phyloP scores from a whole-genome alignment of 352 stramenopile species.

The Globisporangium canariense region DNA sequence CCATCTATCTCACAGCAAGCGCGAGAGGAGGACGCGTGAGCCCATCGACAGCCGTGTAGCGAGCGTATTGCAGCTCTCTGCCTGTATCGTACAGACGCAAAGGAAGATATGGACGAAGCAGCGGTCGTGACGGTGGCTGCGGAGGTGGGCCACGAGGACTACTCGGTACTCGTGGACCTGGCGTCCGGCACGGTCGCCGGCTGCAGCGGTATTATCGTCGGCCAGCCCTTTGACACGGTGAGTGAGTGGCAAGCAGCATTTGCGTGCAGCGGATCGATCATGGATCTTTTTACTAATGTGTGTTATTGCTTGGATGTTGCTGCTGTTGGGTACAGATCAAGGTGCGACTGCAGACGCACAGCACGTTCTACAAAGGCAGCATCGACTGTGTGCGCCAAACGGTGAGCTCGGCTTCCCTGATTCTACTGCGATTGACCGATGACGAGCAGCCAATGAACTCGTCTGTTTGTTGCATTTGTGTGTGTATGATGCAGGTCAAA shows the following conservation, averaged over 20 bases:
- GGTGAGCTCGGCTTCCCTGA: slow-evolving; percentile 14
- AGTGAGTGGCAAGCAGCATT: background rate
- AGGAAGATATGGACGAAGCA: slow-evolving; percentile 8
- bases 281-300: background rate
- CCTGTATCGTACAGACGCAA: background rate
- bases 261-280: background rate
- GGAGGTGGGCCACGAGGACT: slow-evolving; percentile 27
- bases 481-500: slow-evolving; percentile 25
- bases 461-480: background rate
- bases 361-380: slow-evolving; percentile 47
- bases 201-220: slow-evolving; percentile 52
- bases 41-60: background rate
- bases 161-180: slow-evolving; percentile 51
- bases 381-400: slow-evolving; percentile 46
- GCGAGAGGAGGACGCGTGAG: background rate
- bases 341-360: slow-evolving; percentile 59
- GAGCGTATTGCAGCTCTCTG: background rate
- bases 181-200: slow-evolving; percentile 47
- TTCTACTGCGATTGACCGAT: too few relatives aligned
- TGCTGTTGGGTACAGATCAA: slow-evolving; percentile 29
- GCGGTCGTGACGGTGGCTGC: slow-evolving; percentile 21
- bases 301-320: background rate
- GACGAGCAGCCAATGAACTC: background rate
- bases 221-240: slow-evolving; percentile 59
- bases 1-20: background rate